Evolutionary conservation across 441 rosid genomes (phyloP).

Genomic region (Manihot esculenta): DNA sequence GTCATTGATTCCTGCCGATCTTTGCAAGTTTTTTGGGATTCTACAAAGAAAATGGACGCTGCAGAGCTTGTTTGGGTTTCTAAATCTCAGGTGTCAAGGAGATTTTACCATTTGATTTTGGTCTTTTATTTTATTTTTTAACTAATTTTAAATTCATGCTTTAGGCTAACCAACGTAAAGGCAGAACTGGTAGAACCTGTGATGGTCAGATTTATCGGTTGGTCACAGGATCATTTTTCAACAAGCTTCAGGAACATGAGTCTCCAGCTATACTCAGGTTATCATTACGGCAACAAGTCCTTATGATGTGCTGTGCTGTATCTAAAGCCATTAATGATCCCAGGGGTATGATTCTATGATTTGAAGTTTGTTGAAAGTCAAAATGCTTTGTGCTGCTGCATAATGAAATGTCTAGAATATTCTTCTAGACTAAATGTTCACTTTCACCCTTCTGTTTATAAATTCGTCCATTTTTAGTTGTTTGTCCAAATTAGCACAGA

Average conservation of each 20-base stretch:
- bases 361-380: constrained; percentile 8
- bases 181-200: constrained; percentile 97
- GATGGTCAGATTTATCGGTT: constrained; percentile 91
- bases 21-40: constrained; percentile 88
- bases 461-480: too few species aligned
- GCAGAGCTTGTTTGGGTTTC: constrained; percentile 89
- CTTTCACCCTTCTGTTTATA: too few species aligned
- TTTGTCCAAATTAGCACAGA: too few species aligned
- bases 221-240: constrained; percentile 79
- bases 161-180: constrained; percentile 92
- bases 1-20: constrained; percentile 95
- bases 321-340: constrained; percentile 85
- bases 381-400: not conserved
- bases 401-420: not conserved
- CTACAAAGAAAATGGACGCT: constrained; percentile 53
- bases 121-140: constrained; percentile 12
- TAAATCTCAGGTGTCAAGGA: constrained; percentile 73
- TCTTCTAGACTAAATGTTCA: not conserved
- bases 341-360: constrained; percentile 49
- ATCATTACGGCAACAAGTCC: constrained; percentile 87
- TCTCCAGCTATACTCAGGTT: constrained; percentile 70
- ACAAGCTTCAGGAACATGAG: constrained; percentile 63
- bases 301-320: constrained; percentile 78
- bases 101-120: constrained; percentile 12
- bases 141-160: constrained; percentile 28